Base-by-base conservation (phyloP, 306 rosid genomes). In the Sechiopsis laciniata region DNA sequence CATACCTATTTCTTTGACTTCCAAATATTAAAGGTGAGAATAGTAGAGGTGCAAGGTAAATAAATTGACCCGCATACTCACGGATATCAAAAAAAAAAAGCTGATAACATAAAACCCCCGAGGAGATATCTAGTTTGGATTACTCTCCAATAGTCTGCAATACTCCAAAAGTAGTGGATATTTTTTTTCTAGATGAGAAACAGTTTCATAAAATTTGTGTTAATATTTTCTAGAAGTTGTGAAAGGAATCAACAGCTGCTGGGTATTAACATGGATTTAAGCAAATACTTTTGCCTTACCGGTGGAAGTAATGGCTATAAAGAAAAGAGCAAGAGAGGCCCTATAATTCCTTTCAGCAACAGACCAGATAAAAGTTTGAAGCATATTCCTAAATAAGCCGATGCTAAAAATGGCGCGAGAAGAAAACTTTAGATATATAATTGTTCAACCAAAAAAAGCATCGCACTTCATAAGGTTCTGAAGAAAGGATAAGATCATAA, bases 401-500 rank as follows among this genome's bases (percentile, higher is more conserved):
- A 63, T 16, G 70, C 70, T 63, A 35, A 9, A 40, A 40, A 40
- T 40, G 46, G 46, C 7, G 35, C 3, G 14, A 63, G 12, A 63
- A 63, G 69, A 40, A 10, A 42, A 42, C 20, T 40, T 7, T 62
- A 32, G 52, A n/a, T n/a, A 9, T 5, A 12, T 11, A 9, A n/a
- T 65, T 10, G 73, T 68, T 68, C 21, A 1, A 46, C 50, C 19
- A 46, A 67, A 46, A 46, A 67, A 21, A 68, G 17, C 42, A 67
- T 14, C 68, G 58, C 29, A 3, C 19, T 9, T 26, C 77, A 67
- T 21, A 68, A 10, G 65, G 24, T 74, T 71, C 56, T 37, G 32
- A 8, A 77, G 71, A 73, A 74, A 51, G 63, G 21, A 45, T 12
- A 61, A 55, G 72, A 40, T 52, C 42, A 61, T 24, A 50, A 74